A percentile compares a stretch with the other conserved stretches of the same genome.
These are phyloP conservation scores for Neoboletus subvelutipes DNA, from an alignment of 768 basidiomycete species.

Conservation along the genomic window DNA sequence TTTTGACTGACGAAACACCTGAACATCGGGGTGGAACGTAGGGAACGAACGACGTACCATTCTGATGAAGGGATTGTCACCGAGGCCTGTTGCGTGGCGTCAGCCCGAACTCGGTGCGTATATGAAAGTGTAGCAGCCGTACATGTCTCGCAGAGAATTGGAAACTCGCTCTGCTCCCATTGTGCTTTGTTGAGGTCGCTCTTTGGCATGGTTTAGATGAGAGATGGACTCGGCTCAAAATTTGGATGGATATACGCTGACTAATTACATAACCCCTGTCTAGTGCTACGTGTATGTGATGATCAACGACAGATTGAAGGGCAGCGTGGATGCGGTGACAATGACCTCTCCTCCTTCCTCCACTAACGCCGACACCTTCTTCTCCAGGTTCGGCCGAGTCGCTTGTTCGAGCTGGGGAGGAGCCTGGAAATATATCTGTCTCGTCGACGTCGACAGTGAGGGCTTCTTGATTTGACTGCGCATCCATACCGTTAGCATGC, in stretches of 20 bases:
- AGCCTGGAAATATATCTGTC: conserved; percentile 89
- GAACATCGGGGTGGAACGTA: neutral
- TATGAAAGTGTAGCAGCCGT: conserved; percentile 28
- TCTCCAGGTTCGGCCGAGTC: conserved; percentile 89
- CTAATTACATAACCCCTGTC: conserved; percentile 24
- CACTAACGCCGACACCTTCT: conserved; percentile 81
- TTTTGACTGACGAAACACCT: conserved; percentile 79
- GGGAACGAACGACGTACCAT: conserved; percentile 60
- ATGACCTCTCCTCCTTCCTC: conserved; percentile 73
- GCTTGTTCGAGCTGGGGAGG: conserved; percentile 88
- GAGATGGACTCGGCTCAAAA: conserved; percentile 1
- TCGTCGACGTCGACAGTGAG: conserved; percentile 74
- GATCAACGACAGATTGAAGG: conserved; percentile 77
- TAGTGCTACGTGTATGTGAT: conserved; percentile 49
- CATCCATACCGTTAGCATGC: neutral
- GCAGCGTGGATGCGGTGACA: conserved; percentile 86
- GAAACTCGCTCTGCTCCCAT: conserved; percentile 92
- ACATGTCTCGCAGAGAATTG: conserved; percentile 94
- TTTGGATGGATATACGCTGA: conserved; percentile 22
- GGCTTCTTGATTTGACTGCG: conserved; percentile 95
- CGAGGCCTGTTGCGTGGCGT: conserved; percentile 56
- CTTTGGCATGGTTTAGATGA: conserved; percentile 58
- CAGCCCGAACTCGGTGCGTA: neutral
- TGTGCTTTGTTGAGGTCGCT: conserved; percentile 95
- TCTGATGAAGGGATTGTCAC: conserved; percentile 87